These are phyloP conservation scores for Fusarium annulatum DNA, from an alignment of 2,329 filamentous ascomycete species.

Conservation along the genomic window DNA sequence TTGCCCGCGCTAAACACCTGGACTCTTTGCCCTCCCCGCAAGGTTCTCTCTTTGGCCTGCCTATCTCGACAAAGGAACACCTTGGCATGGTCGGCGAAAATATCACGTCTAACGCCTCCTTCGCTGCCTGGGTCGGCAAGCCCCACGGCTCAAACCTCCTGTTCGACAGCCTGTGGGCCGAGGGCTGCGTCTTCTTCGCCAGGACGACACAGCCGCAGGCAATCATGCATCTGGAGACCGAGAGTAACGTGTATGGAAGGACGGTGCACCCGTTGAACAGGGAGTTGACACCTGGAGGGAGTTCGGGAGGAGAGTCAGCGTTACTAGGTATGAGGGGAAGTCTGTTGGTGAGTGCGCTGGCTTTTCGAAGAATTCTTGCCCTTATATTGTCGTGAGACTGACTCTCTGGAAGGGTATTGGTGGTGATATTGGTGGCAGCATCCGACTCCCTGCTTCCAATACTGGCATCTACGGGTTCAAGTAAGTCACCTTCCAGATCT, in stretches of 20 bases:
- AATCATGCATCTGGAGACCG: conserved; percentile 66
- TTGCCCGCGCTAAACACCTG: conserved; percentile 47
- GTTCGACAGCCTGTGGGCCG: conserved; percentile 43
- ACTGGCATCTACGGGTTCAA: conserved; percentile 52
- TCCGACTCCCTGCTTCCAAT: conserved; percentile 52
- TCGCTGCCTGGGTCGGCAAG: conserved; percentile 47
- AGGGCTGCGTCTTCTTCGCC: conserved; percentile 57
- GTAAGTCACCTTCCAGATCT: conserved; percentile 2
- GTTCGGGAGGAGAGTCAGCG: conserved; percentile 66
- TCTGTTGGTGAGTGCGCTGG: conserved; percentile 45
- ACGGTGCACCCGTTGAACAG: conserved; percentile 73
- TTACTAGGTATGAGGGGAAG: conserved; percentile 55
- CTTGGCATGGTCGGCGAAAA: conserved; percentile 49
- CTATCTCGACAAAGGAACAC: conserved; percentile 51
- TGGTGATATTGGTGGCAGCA: conserved; percentile 56
- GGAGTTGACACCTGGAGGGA: conserved; percentile 70
- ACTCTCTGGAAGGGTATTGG: conserved; percentile 49
- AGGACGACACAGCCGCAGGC: conserved; percentile 77
- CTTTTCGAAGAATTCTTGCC: background rate
- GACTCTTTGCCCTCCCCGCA: conserved; percentile 48
- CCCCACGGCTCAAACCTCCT: conserved; percentile 48
- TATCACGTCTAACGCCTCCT: conserved; percentile 44
- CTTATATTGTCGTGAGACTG: background rate
- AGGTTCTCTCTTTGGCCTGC: conserved; percentile 49
- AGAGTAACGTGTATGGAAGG: conserved; percentile 72